Percentiles rank a stretch among this genome's conserved stretches.
Conservation (phyloP, 352 stramenopile species). For the Pythium grandisporangium region DNA sequence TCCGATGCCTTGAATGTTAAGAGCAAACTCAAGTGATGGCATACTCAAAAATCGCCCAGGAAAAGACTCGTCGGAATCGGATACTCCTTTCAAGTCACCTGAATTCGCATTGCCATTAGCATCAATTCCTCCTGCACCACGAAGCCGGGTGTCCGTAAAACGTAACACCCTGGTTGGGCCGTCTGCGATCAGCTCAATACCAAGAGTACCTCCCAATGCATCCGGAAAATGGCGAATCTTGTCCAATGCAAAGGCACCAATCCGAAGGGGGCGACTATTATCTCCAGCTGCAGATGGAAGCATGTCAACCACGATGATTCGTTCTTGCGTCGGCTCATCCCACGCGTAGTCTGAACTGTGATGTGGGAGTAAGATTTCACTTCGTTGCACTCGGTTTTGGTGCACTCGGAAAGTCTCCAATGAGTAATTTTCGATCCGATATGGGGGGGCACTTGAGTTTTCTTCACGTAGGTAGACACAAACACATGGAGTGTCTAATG, state of each 20-base stretch:
- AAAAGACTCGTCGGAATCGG: slow-evolving; percentile 7
- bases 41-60: slow-evolving; percentile 9
- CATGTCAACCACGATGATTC: slow-evolving; percentile 81
- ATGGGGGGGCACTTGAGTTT: slow-evolving; percentile 64
- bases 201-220: slow-evolving; percentile 56
- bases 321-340: slow-evolving; percentile 79
- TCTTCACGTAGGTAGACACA: slow-evolving; percentile 79
- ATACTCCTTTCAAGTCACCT: slow-evolving; percentile 6
- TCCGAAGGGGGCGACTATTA: slow-evolving; percentile 77
- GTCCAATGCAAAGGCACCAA: slow-evolving; percentile 75
- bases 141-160: slow-evolving; percentile 76
- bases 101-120: slow-evolving; percentile 14
- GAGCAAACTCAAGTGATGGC: slow-evolving; percentile 34
- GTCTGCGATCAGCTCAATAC: slow-evolving; percentile 77
- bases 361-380: slow-evolving; percentile 80
- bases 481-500: slow-evolving; percentile 66
- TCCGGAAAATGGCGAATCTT: slow-evolving; percentile 76
- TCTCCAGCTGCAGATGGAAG: slow-evolving; percentile 80
- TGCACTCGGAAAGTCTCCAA: slow-evolving; percentile 82
- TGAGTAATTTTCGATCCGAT: slow-evolving; percentile 86
- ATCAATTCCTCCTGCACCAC: slow-evolving; percentile 22
- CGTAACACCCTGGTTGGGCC: slow-evolving; percentile 82
- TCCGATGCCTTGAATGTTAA: slow-evolving; percentile 64
- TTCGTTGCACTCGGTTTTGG: slow-evolving; percentile 69
- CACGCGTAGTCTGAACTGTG: slow-evolving; percentile 84